A percentile compares a stretch with the other conserved stretches of the same genome.
These are phyloP conservation scores for Pseudotulostoma volvatum DNA, from an alignment of 495 filamentous ascomycete species.

Conservation along the genomic window DNA sequence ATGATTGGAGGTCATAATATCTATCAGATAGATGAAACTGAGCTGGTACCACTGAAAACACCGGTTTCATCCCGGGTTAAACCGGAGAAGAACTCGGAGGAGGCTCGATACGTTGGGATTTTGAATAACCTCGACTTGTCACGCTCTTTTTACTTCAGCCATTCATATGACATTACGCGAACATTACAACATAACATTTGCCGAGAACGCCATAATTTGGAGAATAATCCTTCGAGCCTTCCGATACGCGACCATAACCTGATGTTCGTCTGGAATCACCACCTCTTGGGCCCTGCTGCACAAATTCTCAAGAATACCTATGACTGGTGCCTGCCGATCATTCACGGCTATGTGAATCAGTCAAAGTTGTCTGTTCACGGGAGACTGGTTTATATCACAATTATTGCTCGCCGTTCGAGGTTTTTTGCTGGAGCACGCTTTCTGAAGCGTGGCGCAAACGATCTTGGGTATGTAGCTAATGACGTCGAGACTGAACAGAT, in stretches of 20 bases:
- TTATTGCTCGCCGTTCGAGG: constrained; percentile 82
- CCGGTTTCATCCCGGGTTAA: constrained; percentile 46
- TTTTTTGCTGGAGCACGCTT: constrained; percentile 92
- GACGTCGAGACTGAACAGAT: constrained; percentile 99
- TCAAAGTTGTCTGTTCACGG: constrained; percentile 71
- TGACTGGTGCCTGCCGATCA: constrained; percentile 92
- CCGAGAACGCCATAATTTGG: constrained; percentile 52
- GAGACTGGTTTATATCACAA: constrained; percentile 70
- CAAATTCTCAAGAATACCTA: constrained; percentile 57
- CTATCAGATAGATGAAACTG: constrained; percentile 91
- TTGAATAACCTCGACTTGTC: constrained; percentile 81
- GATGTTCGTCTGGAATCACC: constrained; percentile 97
- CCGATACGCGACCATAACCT: constrained; percentile 57
- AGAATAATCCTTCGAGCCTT: constrained; percentile 41
- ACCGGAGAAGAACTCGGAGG: constrained; percentile 71
- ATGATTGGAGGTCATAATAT: constrained; percentile 93
- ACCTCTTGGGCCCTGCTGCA: constrained; percentile 67
- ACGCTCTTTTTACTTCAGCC: constrained; percentile 93
- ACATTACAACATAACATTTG: constrained; percentile 88
- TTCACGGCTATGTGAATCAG: constrained; percentile 94
- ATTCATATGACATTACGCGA: constrained; percentile 89
- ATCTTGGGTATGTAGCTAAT: constrained; percentile 91
- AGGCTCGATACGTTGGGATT: constrained; percentile 75
- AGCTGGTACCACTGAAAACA: constrained; percentile 69
- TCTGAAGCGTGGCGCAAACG: constrained; percentile 87